Evolutionary conservation across 1,284 basidiomycete genomes (phyloP).

Genomic region (Pyrrhoderma noxium): DNA sequence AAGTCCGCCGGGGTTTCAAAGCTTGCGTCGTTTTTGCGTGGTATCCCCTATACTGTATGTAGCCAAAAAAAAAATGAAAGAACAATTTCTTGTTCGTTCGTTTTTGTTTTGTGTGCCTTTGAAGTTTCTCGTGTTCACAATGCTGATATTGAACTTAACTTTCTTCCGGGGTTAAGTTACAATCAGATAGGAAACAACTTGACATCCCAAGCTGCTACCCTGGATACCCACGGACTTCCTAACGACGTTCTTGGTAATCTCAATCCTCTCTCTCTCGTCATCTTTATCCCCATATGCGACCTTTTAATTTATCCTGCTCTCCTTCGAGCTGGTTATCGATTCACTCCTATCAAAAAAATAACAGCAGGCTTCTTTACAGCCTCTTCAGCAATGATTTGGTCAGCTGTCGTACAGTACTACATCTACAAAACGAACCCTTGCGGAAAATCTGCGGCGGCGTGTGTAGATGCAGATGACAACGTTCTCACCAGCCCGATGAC

Average conservation of each 20-base stretch:
- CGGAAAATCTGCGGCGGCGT: slow-evolving; percentile 33
- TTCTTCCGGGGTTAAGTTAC: too few relatives aligned
- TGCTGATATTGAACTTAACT: too few relatives aligned
- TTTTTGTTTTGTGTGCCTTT: too few relatives aligned
- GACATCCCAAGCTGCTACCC: slow-evolving; percentile 69
- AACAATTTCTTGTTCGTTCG: too few relatives aligned
- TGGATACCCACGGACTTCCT: slow-evolving; percentile 66
- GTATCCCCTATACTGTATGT: slow-evolving; percentile 71
- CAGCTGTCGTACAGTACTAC: slow-evolving; percentile 65
- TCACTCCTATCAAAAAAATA: slow-evolving; percentile 36
- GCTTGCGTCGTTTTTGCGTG: slow-evolving; percentile 81
- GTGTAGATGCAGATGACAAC: neutral
- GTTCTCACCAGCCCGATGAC: slow-evolving; percentile 8
- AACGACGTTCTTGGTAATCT: slow-evolving; percentile 80
- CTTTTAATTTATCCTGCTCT: slow-evolving; percentile 43
- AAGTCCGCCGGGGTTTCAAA: slow-evolving; percentile 75
- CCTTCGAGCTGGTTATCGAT: slow-evolving; percentile 31
- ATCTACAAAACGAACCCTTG: slow-evolving; percentile 70
- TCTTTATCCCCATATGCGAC: slow-evolving; percentile 69
- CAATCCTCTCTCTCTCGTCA: slow-evolving; percentile 69
- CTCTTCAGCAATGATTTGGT: slow-evolving; percentile 37
- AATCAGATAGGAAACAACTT: too few relatives aligned
- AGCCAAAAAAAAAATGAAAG: too few relatives aligned
- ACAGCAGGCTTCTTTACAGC: slow-evolving; percentile 35
- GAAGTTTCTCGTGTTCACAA: too few relatives aligned